Evolutionary conservation across 164 flowering plant species (phyloP).

Genomic region (Magnolia sinica): DNA sequence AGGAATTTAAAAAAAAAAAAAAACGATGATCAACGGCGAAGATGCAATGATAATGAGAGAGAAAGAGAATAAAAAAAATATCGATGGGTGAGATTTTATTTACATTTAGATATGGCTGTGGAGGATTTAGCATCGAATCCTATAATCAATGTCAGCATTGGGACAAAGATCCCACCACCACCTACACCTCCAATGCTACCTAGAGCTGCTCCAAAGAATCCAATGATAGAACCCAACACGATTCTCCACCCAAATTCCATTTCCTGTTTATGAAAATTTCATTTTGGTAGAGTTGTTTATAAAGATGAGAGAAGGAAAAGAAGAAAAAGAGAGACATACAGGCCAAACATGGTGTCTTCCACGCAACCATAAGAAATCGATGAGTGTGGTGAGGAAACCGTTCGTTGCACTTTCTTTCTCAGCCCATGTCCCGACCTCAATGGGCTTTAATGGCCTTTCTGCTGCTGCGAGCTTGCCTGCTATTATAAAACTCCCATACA

Average conservation of each 20-base stretch:
- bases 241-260: slow-evolving; percentile 47
- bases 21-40: too few relatives aligned
- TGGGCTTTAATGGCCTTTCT: slow-evolving; percentile 34
- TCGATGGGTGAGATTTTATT: neutral
- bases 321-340: slow-evolving; percentile 27
- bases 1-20: neutral
- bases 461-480: slow-evolving; percentile 23
- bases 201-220: slow-evolving; percentile 53
- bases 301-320: neutral
- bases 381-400: slow-evolving; percentile 16
- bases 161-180: slow-evolving; percentile 64
- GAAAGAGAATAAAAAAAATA: neutral
- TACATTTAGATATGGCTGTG: slow-evolving; percentile 59
- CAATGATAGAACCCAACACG: slow-evolving; percentile 42
- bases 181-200: slow-evolving; percentile 68
- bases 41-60: neutral
- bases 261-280: slow-evolving; percentile 23
- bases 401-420: slow-evolving; percentile 12
- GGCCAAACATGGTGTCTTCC: slow-evolving; percentile 53
- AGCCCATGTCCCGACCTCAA: slow-evolving; percentile 2
- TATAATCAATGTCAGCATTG: slow-evolving; percentile 55
- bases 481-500: slow-evolving; percentile 23
- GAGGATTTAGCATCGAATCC: slow-evolving; percentile 63
- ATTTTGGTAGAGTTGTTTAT: neutral
- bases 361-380: slow-evolving; percentile 32